Conservation (phyloP, 768 basidiomycete genomes). For the Phlegmacium glaucopus region DNA sequence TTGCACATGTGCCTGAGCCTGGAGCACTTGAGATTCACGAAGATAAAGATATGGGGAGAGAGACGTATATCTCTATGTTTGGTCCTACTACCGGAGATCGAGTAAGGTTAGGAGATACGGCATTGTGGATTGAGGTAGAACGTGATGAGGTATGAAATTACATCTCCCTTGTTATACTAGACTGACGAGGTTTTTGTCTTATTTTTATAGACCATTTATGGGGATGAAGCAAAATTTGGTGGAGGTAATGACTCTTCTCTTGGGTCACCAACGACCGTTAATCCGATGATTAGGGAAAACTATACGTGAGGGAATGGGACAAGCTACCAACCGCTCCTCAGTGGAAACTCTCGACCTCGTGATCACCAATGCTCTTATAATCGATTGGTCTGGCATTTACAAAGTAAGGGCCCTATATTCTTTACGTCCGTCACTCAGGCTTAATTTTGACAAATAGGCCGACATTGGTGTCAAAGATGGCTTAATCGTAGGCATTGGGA, state of each 20-base stretch:
- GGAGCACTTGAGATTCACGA: constrained; percentile 46
- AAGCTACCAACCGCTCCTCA: constrained; percentile 71
- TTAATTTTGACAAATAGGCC: constrained; percentile 48
- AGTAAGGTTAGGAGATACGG: constrained; percentile 84
- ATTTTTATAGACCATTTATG: constrained; percentile 68
- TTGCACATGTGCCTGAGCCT: constrained; percentile 68
- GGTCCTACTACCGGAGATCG: constrained; percentile 93
- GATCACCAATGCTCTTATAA: constrained; percentile 91
- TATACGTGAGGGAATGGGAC: constrained; percentile 97
- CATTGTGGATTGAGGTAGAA: constrained; percentile 91
- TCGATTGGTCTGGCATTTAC: constrained; percentile 95
- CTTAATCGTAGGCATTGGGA: constrained; percentile 84
- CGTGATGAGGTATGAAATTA: constrained; percentile 60
- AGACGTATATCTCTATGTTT: constrained; percentile 89
- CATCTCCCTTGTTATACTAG: background rate
- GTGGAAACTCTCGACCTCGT: constrained; percentile 80
- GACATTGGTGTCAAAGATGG: constrained; percentile 92
- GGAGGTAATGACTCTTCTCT: constrained; percentile 53
- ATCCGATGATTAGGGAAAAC: constrained; percentile 64
- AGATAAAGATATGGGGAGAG: constrained; percentile 59
- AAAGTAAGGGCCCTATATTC: constrained; percentile 48
- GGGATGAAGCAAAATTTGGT: constrained; percentile 97
- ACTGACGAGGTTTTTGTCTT: background rate
- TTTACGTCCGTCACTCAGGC: background rate
- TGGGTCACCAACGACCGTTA: constrained; percentile 1